These are phyloP conservation scores for Stachybotrys chlorohalonatus DNA, from an alignment of 2,329 filamentous ascomycete species.

Conservation along the genomic window DNA sequence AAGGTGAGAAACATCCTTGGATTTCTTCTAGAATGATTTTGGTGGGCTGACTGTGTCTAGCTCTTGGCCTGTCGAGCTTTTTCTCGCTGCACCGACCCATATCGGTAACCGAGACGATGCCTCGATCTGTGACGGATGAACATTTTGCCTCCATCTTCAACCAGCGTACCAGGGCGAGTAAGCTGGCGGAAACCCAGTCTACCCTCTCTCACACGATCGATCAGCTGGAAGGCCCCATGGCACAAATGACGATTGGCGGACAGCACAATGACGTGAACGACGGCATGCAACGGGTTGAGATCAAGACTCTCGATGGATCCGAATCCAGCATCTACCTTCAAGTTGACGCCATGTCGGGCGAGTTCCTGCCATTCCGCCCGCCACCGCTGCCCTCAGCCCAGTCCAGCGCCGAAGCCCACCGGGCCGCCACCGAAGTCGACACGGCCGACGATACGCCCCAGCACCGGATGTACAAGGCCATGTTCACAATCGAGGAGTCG, in stretches of 20 bases:
- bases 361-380: constrained; percentile 72
- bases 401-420: constrained; percentile 28
- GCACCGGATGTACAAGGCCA: constrained; percentile 51
- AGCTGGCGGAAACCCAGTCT: constrained; percentile 55
- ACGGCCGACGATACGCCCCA: constrained; percentile 28
- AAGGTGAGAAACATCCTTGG: constrained; percentile 38
- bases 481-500: constrained; percentile 60
- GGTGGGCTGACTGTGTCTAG: constrained; percentile 34
- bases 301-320: constrained; percentile 47
- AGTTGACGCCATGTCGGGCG: constrained; percentile 58
- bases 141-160: constrained; percentile 81
- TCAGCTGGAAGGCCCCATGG: constrained; percentile 49
- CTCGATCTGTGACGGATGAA: constrained; percentile 59
- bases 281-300: constrained; percentile 39
- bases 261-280: constrained; percentile 32
- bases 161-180: constrained; percentile 36
- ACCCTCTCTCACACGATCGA: constrained; percentile 55
- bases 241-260: constrained; percentile 37
- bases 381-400: constrained; percentile 70
- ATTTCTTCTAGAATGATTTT: not conserved
- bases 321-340: constrained; percentile 55
- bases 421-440: constrained; percentile 20
- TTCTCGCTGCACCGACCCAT: constrained; percentile 95
- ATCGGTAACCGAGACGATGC: constrained; percentile 75
- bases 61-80: constrained; percentile 82